Base-by-base conservation (phyloP, 1,284 basidiomycete genomes). In the Abortiporus biennis region DNA sequence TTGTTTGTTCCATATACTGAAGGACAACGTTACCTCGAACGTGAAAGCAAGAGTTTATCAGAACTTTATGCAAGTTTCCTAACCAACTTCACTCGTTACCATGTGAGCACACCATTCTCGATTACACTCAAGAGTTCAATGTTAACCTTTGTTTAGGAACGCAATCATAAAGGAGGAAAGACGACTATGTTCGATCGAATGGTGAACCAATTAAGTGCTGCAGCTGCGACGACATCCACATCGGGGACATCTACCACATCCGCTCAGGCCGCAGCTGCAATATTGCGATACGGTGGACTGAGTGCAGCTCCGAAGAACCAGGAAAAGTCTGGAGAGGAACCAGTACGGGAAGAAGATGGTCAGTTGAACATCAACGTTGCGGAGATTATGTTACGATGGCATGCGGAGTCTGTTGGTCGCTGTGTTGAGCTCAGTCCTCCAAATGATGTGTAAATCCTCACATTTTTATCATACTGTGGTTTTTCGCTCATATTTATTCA, bases 1-100 rank as follows among this genome's bases (percentile, higher is more conserved):
- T 76, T 99, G 13, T 99, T 99, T 52, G 81, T 94, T 19, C 91
- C 92, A 2, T 98, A 96, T 61, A 87, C 87, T 4, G 94, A 96
- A 62, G 92, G 90, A 2, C 81, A 82, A 44, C 75, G 92, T 46
- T 99, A 99, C 58, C 73, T 99, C 3, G 96, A 99, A 56, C 79
- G 81, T 25, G 96, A 99, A 68, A 88, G 80, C 53, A 90, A 85
- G 62, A 92, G 85, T 57, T 63, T 99, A 37, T 80, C 83, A 0
- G 81, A 89, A 42, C 72, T 98, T 4, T 99, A 95, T 56, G 78
- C 82, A 2, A 75, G 69, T 13, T 76, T 90, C 49, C 69, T 99
- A 25, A 65, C 72, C 16, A 71, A 74, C 44, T 99, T 96, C 63
- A 85, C 91, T 6, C 77, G 85, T 44, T 97, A 88, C 64, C 96